Evolutionary conservation across 139 green algal genomes (phyloP), one percentile per base, ranked within the genome.

Genomic region (Chlamydomonas sp.): DNA sequence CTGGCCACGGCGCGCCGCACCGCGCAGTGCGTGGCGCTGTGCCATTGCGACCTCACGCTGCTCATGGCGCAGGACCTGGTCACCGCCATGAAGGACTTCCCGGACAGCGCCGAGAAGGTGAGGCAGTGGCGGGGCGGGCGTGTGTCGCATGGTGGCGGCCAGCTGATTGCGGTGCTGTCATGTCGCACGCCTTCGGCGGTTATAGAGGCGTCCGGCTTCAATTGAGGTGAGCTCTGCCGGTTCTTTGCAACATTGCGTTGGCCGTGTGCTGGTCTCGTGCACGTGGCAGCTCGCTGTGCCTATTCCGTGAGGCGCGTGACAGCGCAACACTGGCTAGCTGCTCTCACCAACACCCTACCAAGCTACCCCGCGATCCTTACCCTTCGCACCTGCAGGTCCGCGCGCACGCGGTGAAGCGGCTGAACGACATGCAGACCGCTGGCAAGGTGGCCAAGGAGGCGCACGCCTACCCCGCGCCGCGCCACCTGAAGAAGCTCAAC

Each of bases 31-130:
- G 80, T 90, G 60, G 88, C 91, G n/a, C 78, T 95, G 17, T 90
- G 71, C 16, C 77, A 93, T 78, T 94, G 91, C 84, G 93, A 95
- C 87, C 73, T 95, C 31, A 83, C 89, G 15, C 75, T 94, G 73
- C 85, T 95, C 4, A 85, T 77, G 57, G 90, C 91, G 15, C 61
- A 89, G 62, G 90, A 94, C 87, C 90, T 95, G 49, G 69, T 91
- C 67, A 64, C 69, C 3, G 86, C 88, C 49, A 95, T 95, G 93
- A 83, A 84, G 62, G 89, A 94, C 88, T 95, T 95, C 84, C 91
- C 90, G 5, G 90, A 94, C 69, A 87, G 66, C 17, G 93, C 91
- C 5, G 85, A 77, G n/a, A 87, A 80, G 63, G 91, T 94, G 83
- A 0, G 81, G 60, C 64, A 5, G 77, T 9, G 0, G 58, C 60